phyloP scores from a whole-genome alignment of 441 rosid species.

The Corymbia calophylla region DNA sequence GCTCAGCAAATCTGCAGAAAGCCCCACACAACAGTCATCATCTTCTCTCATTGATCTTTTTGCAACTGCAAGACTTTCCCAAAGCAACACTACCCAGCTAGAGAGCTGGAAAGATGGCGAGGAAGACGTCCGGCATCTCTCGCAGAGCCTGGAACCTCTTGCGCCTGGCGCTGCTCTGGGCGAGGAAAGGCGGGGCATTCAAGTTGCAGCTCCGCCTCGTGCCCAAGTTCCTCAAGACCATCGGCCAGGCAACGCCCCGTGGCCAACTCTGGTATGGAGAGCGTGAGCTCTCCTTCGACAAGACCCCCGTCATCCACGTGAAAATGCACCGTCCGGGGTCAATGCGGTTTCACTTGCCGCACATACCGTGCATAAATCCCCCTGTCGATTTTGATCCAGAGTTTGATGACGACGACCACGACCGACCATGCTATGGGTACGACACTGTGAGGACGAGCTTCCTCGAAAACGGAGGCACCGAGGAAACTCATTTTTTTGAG shows the following conservation, averaged over 20 bases:
- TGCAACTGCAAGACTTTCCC: neutral
- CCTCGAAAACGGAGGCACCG: constrained; percentile 5
- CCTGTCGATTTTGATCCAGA: constrained; percentile 51
- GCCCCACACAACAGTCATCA: neutral
- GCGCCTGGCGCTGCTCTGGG: constrained; percentile 61
- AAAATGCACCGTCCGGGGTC: constrained; percentile 70
- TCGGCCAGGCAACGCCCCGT: constrained; percentile 17
- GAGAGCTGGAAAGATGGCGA: neutral
- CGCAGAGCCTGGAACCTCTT: constrained; percentile 46
- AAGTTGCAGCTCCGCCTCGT: constrained; percentile 41
- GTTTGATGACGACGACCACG: constrained; percentile 20
- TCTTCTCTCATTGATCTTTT: neutral
- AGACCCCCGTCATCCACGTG: constrained; percentile 61
- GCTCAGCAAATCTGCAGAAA: too few relatives aligned
- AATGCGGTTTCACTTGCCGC: constrained; percentile 34
- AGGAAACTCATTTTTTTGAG: neutral
- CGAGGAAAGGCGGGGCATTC: constrained; percentile 66
- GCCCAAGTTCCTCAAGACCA: constrained; percentile 48
- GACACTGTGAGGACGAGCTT: constrained; percentile 20
- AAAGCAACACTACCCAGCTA: neutral
- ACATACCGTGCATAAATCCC: constrained; percentile 61
- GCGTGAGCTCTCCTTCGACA: constrained; percentile 72
- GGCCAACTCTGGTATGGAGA: constrained; percentile 30
- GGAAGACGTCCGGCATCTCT: neutral
- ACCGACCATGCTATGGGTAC: constrained; percentile 12